A percentile compares a stretch with the other conserved stretches of the same genome.
Evolutionary conservation across 352 stramenopile genomes (phyloP).

Genomic region (Phytophthora uliginosa): DNA sequence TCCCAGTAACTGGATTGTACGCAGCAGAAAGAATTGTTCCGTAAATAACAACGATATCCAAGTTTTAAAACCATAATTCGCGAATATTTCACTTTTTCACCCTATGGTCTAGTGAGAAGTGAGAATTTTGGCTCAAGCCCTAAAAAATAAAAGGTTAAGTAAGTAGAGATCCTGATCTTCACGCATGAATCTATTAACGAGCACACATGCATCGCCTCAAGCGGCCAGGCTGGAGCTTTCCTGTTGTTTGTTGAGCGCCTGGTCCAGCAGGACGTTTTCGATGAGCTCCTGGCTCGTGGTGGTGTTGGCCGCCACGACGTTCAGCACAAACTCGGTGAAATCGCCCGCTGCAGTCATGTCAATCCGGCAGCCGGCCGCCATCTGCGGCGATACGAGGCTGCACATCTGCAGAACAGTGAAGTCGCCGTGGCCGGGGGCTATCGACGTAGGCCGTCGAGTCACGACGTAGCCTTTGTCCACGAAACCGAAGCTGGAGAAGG

Average conservation of each 20-base stretch:
- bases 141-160: too few species aligned
- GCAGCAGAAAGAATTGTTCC: too few species aligned
- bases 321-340: conserved; percentile 66
- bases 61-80: too few species aligned
- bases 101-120: too few species aligned
- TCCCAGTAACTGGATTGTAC: too few species aligned
- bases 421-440: conserved; percentile 25
- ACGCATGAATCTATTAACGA: too few species aligned
- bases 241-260: conserved; percentile 30
- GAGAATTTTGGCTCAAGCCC: too few species aligned
- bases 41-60: too few species aligned
- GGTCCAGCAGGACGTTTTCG: conserved; percentile 62
- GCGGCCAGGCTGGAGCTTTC: conserved; percentile 18
- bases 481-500: conserved; percentile 51
- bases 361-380: conserved; percentile 38
- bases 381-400: conserved; percentile 63
- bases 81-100: too few species aligned
- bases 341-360: conserved; percentile 46
- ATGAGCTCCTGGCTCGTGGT: conserved; percentile 60
- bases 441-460: conserved; percentile 48
- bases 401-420: conserved; percentile 68
- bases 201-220: conserved; percentile 1
- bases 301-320: conserved; percentile 50
- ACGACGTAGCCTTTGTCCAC: conserved; percentile 74
- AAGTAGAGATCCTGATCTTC: neutral